phyloP scores from a whole-genome alignment of 495 filamentous ascomycete species.

The Aspergillus bertholletiae region DNA sequence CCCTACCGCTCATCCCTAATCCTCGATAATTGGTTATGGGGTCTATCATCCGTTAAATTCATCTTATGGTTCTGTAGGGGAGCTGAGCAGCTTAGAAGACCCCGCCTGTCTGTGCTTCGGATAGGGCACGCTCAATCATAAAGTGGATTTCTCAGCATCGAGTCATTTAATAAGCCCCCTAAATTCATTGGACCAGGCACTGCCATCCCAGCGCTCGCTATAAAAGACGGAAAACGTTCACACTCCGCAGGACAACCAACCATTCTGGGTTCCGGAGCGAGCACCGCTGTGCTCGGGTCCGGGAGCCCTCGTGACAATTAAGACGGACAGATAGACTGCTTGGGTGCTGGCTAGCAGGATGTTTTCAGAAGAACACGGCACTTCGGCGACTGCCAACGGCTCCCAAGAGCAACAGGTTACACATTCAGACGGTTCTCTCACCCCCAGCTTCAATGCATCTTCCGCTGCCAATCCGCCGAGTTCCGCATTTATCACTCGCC shows the following conservation, averaged over 20 bases:
- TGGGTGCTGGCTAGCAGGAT: slow-evolving; percentile 39
- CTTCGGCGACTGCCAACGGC: slow-evolving; percentile 27
- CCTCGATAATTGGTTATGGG: slow-evolving; percentile 12
- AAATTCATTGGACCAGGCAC: slow-evolving; percentile 3
- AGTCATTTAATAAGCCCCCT: slow-evolving; percentile 18
- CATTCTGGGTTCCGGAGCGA: slow-evolving; percentile 43
- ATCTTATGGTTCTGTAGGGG: slow-evolving; percentile 17
- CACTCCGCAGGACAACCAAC: slow-evolving; percentile 12
- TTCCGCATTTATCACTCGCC: slow-evolving; percentile 42
- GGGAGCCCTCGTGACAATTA: slow-evolving; percentile 41
- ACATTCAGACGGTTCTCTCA: slow-evolving; percentile 17
- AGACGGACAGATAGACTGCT: slow-evolving; percentile 37
- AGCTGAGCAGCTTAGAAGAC: slow-evolving; percentile 24
- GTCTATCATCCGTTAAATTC: slow-evolving; percentile 11
- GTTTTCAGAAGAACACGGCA: slow-evolving; percentile 34
- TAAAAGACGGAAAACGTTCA: neutral
- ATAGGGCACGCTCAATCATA: slow-evolving; percentile 29
- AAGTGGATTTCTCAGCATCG: slow-evolving; percentile 29
- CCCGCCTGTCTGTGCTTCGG: slow-evolving; percentile 35
- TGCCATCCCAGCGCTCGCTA: slow-evolving; percentile 1
- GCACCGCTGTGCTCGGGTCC: slow-evolving; percentile 48
- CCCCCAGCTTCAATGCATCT: slow-evolving; percentile 18
- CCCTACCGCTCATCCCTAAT: neutral
- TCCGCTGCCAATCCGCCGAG: slow-evolving; percentile 17
- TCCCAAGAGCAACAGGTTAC: slow-evolving; percentile 27